phyloP scores from a whole-genome alignment of 495 filamentous ascomycete species.

The Xylaria intraflava region DNA sequence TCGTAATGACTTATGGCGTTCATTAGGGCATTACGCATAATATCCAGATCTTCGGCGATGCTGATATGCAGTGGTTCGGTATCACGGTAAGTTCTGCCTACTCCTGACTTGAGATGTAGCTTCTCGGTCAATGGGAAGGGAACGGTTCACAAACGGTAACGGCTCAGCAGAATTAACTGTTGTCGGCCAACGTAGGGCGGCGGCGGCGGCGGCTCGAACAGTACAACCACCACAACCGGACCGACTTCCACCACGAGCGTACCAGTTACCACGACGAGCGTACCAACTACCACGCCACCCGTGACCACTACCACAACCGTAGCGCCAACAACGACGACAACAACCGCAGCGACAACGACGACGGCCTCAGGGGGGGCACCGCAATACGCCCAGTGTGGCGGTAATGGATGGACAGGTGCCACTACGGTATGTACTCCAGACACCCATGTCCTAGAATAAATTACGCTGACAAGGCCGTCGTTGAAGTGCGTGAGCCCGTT shows the following conservation, averaged over 20 bases:
- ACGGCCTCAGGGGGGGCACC: not conserved
- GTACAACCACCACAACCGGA: not conserved
- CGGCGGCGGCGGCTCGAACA: not conserved
- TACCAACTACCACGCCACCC: not conserved
- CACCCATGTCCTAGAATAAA: not conserved
- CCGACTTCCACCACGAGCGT: conserved; percentile 1
- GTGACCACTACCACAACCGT: not conserved
- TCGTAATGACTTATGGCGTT: not conserved
- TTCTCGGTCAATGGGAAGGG: not conserved
- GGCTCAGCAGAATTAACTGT: no score
- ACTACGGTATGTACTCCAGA: conserved; percentile 11
- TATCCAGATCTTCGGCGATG: conserved; percentile 24
- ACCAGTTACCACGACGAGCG: not conserved
- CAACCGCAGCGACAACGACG: not conserved
- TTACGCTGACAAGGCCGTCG: not conserved
- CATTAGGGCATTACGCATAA: conserved; percentile 24
- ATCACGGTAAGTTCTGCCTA: not conserved
- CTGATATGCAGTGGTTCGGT: conserved; percentile 33
- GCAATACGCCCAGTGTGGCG: conserved; percentile 42
- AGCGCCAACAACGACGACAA: not conserved
- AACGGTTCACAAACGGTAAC: no score
- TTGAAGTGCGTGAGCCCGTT: conserved; percentile 26
- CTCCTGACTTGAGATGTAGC: not conserved
- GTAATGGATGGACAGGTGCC: conserved; percentile 34
- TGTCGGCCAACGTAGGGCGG: no score